Evolutionary conservation across 371 early-diverging fungal genomes (phyloP), one percentile per base, ranked within the genome.

Genomic region (Rhizopus stolonifer): DNA sequence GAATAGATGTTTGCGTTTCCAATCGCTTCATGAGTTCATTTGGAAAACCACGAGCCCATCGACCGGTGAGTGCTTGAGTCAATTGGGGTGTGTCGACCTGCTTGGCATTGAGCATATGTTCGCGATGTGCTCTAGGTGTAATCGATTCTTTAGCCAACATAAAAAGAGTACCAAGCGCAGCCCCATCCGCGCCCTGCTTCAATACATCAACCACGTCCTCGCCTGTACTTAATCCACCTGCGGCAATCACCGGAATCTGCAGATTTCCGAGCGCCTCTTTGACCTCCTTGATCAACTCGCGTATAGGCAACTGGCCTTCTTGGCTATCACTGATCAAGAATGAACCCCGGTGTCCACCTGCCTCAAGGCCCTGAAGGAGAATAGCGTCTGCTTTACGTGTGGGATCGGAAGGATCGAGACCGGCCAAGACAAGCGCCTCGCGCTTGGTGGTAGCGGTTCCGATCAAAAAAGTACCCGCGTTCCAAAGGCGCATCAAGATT

Each of bases 321-420:
- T 31, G 24, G 13, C 49, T 32, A 11, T 51, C 33, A 6, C 17
- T 32, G 9, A 52, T 26, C 14, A 61, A 46, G 42, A 74, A 71
- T 0, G 69, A 61, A 0, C 75, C 75, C 25, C 71, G 69, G 47
- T 74, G 77, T 0, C 77, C 77, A 10, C 77, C 77, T 17, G 77
- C 77, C 49, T 77, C 69, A 2, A 60, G 40, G 0, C 77, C 77
- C 23, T 77, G 77, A 4, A 70, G 70, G 2, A 77, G 64, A 22
- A 77, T 58, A 3, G 71, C 71, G 47, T 77, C 71, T 1, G 62
- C 69, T 43, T 66, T 65, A n/a, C 61, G 42, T 18, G 56, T 62
- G 4, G 51, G 42, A 29, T 57, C 53, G 3, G 46, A 25, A 32
- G 56, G 40, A 25, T 67, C 69, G 13, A 52, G 40, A 25, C 69